Evolutionary conservation across 768 basidiomycete genomes (phyloP).

Genomic region (Psilocybe cyanescens): DNA sequence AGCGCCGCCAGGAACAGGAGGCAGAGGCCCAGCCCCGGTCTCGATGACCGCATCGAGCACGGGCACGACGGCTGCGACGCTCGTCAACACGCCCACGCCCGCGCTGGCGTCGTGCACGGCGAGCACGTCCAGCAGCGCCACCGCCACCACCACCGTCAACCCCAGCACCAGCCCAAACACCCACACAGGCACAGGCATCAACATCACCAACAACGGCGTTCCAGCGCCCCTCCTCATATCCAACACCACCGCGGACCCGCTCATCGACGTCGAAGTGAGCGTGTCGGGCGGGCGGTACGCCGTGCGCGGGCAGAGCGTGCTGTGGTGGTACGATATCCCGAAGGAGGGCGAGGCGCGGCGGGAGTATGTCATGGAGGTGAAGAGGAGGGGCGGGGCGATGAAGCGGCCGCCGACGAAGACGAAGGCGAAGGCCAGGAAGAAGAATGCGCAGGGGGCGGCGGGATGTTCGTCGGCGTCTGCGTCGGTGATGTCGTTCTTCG

Average conservation of each 20-base stretch:
- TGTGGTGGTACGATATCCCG: slow-evolving; percentile 60
- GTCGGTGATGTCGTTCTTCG: slow-evolving; percentile 3
- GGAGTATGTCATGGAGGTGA: slow-evolving; percentile 39
- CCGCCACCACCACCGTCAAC: not conserved
- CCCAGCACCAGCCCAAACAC: not conserved
- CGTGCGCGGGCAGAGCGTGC: slow-evolving; percentile 50
- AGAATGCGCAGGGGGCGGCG: not conserved
- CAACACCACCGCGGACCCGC: slow-evolving; percentile 3
- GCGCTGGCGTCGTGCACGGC: too few species aligned
- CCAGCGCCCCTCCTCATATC: not conserved
- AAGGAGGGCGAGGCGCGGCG: slow-evolving; percentile 29
- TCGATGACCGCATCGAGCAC: not conserved
- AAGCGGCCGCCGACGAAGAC: slow-evolving; percentile 21
- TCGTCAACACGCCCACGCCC: not conserved
- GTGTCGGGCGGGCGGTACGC: slow-evolving; percentile 46
- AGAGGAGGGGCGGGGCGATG: slow-evolving; percentile 33
- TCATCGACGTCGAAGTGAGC: slow-evolving; percentile 44
- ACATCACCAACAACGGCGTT: too few species aligned
- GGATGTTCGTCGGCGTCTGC: too few species aligned
- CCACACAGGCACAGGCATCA: not conserved
- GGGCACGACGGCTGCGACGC: slow-evolving; percentile 3
- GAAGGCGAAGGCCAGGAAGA: not conserved
- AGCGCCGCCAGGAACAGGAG: not conserved
- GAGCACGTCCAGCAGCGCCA: not conserved
- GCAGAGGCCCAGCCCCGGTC: not conserved